These are phyloP conservation scores for Cucumis sativus DNA, from an alignment of 306 rosid species.

Conservation along the genomic window Cucumber_9930_V3 NC_026657.2:1168001-1168500, in stretches of 20 bases:
- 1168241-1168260: neutral
- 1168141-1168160: neutral
- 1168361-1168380: neutral
- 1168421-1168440: neutral
- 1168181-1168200: neutral
- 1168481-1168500: neutral
- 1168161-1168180: neutral
- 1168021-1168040: conserved; percentile 9
- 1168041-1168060: neutral
- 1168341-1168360: neutral
- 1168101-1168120: neutral
- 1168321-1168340: neutral
- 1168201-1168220: neutral
- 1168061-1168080: neutral
- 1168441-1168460: conserved; percentile 2
- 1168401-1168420: neutral
- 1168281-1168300: conserved; percentile 1
- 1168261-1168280: neutral
- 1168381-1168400: neutral
- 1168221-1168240: neutral
- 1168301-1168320: neutral
- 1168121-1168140: neutral
- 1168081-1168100: neutral
- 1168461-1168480: conserved; percentile 4
- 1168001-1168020: conserved; percentile 2